phyloP scores from a whole-genome alignment of 139 green algal genomes.

The Astrephomene gubernaculifera region DNA sequence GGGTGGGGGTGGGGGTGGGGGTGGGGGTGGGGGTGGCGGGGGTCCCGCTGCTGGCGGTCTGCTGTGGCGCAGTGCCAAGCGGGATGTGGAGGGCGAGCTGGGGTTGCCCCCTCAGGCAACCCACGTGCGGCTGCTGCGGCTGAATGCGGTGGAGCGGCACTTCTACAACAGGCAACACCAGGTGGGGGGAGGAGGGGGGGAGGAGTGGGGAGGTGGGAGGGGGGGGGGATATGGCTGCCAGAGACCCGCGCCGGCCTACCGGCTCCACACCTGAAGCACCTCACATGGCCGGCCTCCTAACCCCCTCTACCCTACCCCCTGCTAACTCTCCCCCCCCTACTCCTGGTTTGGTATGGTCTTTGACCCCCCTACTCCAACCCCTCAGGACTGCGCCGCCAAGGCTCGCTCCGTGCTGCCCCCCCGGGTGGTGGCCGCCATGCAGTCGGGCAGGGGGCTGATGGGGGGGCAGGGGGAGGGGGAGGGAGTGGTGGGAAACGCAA shows the following conservation, averaged over 20 bases:
- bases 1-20: conserved; percentile 52
- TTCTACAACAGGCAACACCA: conserved; percentile 88
- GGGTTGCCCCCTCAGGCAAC: conserved; percentile 77
- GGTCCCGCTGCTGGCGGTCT: no score
- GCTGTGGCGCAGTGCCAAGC: conserved; percentile 90
- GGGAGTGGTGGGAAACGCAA: neutral
- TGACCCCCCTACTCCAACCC: no score
- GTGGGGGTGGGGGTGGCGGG: conserved; percentile 61
- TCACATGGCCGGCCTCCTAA: no score
- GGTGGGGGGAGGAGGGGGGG: conserved; percentile 13
- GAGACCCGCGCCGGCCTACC: no score
- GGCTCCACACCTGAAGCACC: no score
- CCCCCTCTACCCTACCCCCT: no score
- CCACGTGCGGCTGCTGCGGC: conserved; percentile 65
- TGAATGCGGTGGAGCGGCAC: conserved; percentile 88
- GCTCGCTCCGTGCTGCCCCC: conserved; percentile 65
- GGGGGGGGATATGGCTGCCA: no score
- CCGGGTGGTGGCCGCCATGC: conserved; percentile 35
- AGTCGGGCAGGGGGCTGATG: conserved; percentile 16
- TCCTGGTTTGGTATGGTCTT: no score
- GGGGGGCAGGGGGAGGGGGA: neutral
- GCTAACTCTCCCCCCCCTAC: no score
- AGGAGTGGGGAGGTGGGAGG: neutral
- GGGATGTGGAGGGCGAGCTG: conserved; percentile 86
- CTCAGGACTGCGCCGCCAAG: conserved; percentile 61